These are phyloP conservation scores for Raffaelea ambrosiae DNA, from an alignment of 2,329 filamentous ascomycete species.

Conservation along the genomic window DNA sequence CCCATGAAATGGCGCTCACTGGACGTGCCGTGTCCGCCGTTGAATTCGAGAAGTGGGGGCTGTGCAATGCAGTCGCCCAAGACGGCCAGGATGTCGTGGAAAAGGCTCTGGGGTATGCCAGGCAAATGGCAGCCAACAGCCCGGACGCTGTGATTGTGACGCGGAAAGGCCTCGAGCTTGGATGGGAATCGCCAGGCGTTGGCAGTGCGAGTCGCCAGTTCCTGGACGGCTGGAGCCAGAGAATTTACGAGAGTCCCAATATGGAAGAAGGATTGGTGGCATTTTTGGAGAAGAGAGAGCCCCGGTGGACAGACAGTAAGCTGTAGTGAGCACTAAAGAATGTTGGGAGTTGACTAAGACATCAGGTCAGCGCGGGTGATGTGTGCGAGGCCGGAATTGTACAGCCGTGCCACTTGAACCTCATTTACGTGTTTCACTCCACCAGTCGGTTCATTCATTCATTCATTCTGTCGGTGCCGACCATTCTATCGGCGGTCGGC, in stretches of 20 bases:
- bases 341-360: not conserved
- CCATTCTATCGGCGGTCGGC: too few relatives aligned
- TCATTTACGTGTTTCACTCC: too few relatives aligned
- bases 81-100: slow-evolving; percentile 39
- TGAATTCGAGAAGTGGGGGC: slow-evolving; percentile 55
- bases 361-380: too few relatives aligned
- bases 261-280: slow-evolving; percentile 20
- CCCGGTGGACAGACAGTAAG: slow-evolving; percentile 17
- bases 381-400: too few relatives aligned
- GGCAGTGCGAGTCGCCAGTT: slow-evolving; percentile 19
- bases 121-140: slow-evolving; percentile 54
- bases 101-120: slow-evolving; percentile 54
- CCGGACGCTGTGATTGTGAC: slow-evolving; percentile 69
- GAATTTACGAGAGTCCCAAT: slow-evolving; percentile 16
- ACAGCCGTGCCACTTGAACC: too few relatives aligned
- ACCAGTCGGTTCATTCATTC: too few relatives aligned
- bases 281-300: slow-evolving; percentile 17
- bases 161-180: slow-evolving; percentile 59
- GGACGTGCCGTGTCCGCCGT: slow-evolving; percentile 50
- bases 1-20: slow-evolving; percentile 64
- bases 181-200: slow-evolving; percentile 50
- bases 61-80: slow-evolving; percentile 56
- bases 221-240: slow-evolving; percentile 6
- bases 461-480: too few relatives aligned
- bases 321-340: slow-evolving; percentile 8